Evolutionary conservation across 345 rosid species (phyloP), one percentile per base, ranked within the genome.

Genomic region (Iberis pinnata): DNA sequence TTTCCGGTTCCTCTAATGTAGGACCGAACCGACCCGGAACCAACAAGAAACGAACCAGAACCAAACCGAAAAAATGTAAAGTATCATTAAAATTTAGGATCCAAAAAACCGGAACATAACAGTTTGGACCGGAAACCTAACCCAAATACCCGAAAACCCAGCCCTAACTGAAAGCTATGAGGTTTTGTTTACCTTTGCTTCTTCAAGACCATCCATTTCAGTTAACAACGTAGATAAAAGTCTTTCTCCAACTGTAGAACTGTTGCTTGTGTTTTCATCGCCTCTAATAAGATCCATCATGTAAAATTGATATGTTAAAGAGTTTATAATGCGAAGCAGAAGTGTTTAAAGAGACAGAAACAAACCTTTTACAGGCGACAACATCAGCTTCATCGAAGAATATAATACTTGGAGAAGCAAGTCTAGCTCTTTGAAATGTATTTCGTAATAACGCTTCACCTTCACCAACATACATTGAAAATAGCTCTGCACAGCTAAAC

Each of bases 381-480:
- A 81, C 96, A 43, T 87, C 98, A 47, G 85, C 96, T 77, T 90
- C 98, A 17, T 90, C 98, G 37, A 90, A 84, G 76, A 90, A 84
- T 68, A 90, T 73, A 62, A 90, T 87, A 73, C 98, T 88, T 25
- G 98, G 98, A 6, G 95, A 80, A 33, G 93, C 89, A 60, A 84
- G 89, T 38, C 89, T 78, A 56, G 96, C 98, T 73, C 96, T 82
- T 16, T 73, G 82, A 74, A 90, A 90, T 46, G 88, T 90, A 68
- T 76, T 79, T 8, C 95, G 80, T 68, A 87, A 58, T 56, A 88
- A 75, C 43, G 96, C 92, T 80, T 90, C 98, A 53, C 98, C 92
- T 78, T 90, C 98, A 61, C 96, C 98, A 59, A 90, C 98, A 69
- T 90, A 90, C 96, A 84, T 87, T 2, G 98, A 90, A 59, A 79